Conservation (phyloP, 2,329 filamentous ascomycete species). For the Trichoderma simmonsii region DNA sequence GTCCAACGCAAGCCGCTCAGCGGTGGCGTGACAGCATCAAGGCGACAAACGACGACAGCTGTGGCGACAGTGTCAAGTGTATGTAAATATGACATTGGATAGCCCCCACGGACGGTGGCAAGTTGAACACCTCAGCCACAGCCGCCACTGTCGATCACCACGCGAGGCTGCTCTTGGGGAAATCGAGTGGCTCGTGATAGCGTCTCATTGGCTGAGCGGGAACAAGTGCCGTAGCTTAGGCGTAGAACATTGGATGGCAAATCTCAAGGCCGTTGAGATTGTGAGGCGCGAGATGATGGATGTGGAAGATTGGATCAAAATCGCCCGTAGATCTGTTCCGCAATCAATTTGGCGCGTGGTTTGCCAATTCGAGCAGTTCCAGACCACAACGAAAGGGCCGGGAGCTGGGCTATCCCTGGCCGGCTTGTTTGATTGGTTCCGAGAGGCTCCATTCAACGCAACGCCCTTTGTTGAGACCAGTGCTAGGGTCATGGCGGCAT, state of each 20-base stretch:
- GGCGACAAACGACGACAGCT: not conserved
- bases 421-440: not conserved
- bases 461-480: not conserved
- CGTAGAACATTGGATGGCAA: not conserved
- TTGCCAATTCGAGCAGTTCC: not conserved
- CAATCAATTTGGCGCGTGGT: not conserved
- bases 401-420: not conserved
- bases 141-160: slow-evolving; percentile 10
- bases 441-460: not conserved
- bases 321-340: not conserved
- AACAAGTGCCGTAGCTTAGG: not conserved
- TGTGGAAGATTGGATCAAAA: not conserved
- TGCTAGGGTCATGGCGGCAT: not conserved
- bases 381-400: not conserved
- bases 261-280: not conserved
- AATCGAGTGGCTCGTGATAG: not conserved
- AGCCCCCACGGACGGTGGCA: not conserved
- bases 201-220: not conserved
- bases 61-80: not conserved
- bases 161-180: not conserved
- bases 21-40: not conserved
- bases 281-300: not conserved
- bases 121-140: not conserved
- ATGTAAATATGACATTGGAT: too few species aligned
- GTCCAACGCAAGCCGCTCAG: not conserved